Conservation (phyloP, 768 basidiomycete species). For the Lanmaoa rubissima region DNA sequence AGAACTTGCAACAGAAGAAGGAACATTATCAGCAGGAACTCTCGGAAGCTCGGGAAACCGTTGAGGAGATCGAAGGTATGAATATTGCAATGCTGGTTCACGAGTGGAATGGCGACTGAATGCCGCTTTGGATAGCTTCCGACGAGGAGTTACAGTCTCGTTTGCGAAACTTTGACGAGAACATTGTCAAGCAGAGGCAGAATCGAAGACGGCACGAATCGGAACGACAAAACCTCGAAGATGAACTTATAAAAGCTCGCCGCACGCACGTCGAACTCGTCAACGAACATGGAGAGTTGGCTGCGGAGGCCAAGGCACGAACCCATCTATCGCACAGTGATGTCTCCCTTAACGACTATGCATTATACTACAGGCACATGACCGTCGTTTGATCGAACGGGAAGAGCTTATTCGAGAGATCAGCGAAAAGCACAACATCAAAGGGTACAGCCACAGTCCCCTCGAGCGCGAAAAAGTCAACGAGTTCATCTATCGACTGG, state of each 20-base stretch:
- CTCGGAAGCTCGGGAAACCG: constrained; percentile 56
- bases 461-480: constrained; percentile 68
- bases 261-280: constrained; percentile 55
- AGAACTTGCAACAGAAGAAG: constrained; percentile 61
- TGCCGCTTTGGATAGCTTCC: constrained; percentile 44
- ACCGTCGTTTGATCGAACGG: constrained; percentile 63
- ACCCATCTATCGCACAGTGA: not conserved
- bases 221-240: constrained; percentile 61
- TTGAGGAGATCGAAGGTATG: constrained; percentile 65
- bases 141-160: constrained; percentile 68
- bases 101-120: not conserved
- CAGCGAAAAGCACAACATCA: constrained; percentile 63
- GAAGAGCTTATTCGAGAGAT: constrained; percentile 74
- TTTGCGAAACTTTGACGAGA: constrained; percentile 56
- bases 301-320: constrained; percentile 71
- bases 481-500: constrained; percentile 69
- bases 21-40: constrained; percentile 60
- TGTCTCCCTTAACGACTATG: not conserved
- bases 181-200: constrained; percentile 50
- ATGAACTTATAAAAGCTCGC: constrained; percentile 50
- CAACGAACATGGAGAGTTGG: constrained; percentile 62
- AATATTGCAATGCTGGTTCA: not conserved
- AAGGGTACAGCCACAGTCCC: constrained; percentile 68
- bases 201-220: constrained; percentile 46
- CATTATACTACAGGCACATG: constrained; percentile 56